Conservation (phyloP, 2,329 filamentous ascomycete species). For the Alternaria arborescens region DNA sequence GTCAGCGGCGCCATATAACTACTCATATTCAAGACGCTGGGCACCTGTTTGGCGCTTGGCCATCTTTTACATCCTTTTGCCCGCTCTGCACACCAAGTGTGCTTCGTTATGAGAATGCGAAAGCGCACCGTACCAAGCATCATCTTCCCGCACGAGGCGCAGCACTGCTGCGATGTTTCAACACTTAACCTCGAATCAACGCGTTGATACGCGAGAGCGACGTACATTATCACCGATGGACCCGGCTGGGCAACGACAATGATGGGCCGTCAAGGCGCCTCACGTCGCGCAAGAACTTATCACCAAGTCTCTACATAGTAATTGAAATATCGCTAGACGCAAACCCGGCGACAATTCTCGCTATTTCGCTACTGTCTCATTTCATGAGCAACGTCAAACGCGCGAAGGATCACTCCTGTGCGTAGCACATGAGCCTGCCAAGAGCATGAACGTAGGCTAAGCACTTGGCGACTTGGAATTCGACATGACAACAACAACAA, state of each 20-base stretch:
- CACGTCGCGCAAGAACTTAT: background rate
- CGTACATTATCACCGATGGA: conserved; percentile 1
- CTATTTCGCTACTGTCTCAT: background rate
- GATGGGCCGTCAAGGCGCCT: background rate
- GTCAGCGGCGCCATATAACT: background rate
- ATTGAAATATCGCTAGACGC: background rate
- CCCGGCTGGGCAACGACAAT: conserved; percentile 9
- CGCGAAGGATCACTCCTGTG: background rate
- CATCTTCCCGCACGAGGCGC: conserved; percentile 1
- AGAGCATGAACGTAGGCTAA: conserved; percentile 8
- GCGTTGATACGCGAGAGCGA: background rate
- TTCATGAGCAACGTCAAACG: background rate
- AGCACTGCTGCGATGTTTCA: background rate
- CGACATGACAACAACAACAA: conserved; percentile 1
- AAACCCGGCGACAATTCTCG: background rate
- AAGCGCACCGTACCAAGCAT: conserved; percentile 6
- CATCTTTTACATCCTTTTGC: conserved; percentile 6
- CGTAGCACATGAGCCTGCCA: conserved; percentile 2
- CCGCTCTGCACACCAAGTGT: conserved; percentile 10
- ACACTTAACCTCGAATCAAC: background rate
- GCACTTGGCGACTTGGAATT: conserved; percentile 13
- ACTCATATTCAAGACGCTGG: conserved; percentile 1
- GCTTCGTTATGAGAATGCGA: conserved; percentile 1
- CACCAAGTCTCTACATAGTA: background rate
- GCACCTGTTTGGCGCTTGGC: conserved; percentile 3